Evolutionary conservation across 2,329 filamentous ascomycete species (phyloP), one percentile per base, ranked within the genome.

Genomic region (Thelonectria discophora): DNA sequence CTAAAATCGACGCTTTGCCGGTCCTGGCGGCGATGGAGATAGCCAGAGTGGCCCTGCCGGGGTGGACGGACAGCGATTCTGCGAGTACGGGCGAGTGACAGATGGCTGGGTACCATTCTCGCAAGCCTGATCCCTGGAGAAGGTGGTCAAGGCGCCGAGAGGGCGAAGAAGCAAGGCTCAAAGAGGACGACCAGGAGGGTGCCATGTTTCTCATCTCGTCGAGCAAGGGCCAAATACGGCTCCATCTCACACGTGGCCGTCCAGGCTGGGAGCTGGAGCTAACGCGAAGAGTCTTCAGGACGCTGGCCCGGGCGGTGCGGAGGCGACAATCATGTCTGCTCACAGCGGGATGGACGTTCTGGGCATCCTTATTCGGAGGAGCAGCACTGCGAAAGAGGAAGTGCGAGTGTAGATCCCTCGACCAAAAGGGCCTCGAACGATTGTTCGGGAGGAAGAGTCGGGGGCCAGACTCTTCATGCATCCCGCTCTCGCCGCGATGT

Each of bases 241-340:
- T 63, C 69, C 67, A 65, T 71, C 45, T 60, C 60, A 71, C 69
- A 71, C 69, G 69, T 71, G 69, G 69, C 65, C 58, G 42, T 60
- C 57, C 46, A 68, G 59, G 49, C 62, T 57, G 62, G 60, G 55
- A 56, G 46, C 50, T 64, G 53, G 46, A 47, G 54, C 63, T 66
- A 65, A 46, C 51, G 48, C 63, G 65, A 69, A 53, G 46, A 54
- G 60, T 55, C 51, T 57, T 54, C 50, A 37, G 65, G 54, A 47
- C 39, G 24, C 52, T 64, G 51, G 55, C 45, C 58, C 59, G 60
- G 45, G 52, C 63, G 60, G 27, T 61, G 60, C 51, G 34, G 64
- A 60, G 57, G 60, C 46, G 58, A 45, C 32, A 55, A 12, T 52
- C 52, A 55, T 45, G 30, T 42, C 46, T 27, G 24, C 18, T 48